phyloP scores from a whole-genome alignment of 495 filamentous ascomycete species.

The Lichina pygmaea region DNA sequence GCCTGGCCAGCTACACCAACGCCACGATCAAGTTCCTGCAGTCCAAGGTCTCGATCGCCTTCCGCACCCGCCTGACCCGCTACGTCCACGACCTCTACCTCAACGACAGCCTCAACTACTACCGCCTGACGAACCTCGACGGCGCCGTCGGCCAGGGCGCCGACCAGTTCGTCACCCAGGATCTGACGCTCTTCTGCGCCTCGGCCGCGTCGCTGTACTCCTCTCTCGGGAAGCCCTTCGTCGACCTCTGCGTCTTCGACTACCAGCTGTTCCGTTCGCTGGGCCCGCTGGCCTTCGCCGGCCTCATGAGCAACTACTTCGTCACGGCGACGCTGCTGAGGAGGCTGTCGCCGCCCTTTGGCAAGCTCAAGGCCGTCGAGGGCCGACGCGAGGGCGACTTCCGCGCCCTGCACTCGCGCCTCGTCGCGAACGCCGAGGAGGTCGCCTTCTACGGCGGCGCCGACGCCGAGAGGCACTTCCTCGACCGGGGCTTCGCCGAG shows the following conservation, averaged over 20 bases:
- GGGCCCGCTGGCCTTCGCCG: conserved; percentile 65
- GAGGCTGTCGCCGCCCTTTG: conserved; percentile 77
- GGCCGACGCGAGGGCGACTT: conserved; percentile 87
- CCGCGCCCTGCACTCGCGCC: conserved; percentile 58
- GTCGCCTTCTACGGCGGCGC: conserved; percentile 96
- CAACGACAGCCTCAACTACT: conserved; percentile 81
- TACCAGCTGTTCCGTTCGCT: conserved; percentile 85
- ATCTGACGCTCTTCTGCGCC: conserved; percentile 81
- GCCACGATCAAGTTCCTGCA: conserved; percentile 97
- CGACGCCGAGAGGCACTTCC: conserved; percentile 70
- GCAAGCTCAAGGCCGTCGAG: conserved; percentile 85
- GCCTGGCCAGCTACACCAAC: conserved; percentile 72
- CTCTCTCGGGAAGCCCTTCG: conserved; percentile 82
- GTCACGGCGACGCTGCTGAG: conserved; percentile 70
- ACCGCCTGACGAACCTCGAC: conserved; percentile 83
- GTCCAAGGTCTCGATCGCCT: conserved; percentile 92
- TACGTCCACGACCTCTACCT: conserved; percentile 97
- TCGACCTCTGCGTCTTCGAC: conserved; percentile 91
- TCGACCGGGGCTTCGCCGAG: conserved; percentile 73
- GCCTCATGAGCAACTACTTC: conserved; percentile 76
- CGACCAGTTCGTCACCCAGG: conserved; percentile 95
- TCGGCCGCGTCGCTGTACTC: conserved; percentile 86
- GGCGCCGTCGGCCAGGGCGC: conserved; percentile 76
- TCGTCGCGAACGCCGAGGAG: conserved; percentile 94
- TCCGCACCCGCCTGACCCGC: conserved; percentile 80